These are phyloP conservation scores for Fistulifera pelliculosa DNA, from an alignment of 108 stramenopile genomes.

Conservation along the genomic window DNA sequence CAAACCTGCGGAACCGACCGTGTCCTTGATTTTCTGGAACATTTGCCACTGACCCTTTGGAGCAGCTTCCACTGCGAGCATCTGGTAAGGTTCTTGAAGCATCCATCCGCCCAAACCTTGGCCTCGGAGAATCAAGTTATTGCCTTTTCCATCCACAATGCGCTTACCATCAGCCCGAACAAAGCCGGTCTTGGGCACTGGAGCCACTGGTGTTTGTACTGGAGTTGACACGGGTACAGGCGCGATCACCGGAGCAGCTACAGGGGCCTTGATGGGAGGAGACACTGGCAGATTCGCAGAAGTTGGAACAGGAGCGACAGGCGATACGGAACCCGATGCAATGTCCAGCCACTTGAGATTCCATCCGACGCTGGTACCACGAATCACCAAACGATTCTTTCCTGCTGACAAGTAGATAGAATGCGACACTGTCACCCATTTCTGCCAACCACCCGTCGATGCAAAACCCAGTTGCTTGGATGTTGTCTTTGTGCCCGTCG, in stretches of 20 bases:
- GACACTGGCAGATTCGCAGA: no score
- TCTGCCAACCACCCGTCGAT: neutral
- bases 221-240: no score
- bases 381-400: neutral
- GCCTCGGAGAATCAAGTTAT: constrained; percentile 1
- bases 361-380: neutral
- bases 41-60: neutral
- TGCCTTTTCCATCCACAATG: neutral
- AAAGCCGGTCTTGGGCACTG: neutral
- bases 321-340: no score
- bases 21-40: neutral
- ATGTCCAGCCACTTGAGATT: constrained; percentile 1
- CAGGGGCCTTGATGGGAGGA: no score
- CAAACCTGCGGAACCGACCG: neutral
- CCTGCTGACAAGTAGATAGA: neutral
- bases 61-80: neutral
- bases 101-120: constrained; percentile 2
- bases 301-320: no score
- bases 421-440: neutral
- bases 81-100: constrained; percentile 1
- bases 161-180: neutral
- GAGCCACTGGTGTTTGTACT: no score
- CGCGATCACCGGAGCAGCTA: no score
- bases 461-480: neutral
- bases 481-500: neutral